These are phyloP conservation scores for Vitis hybrid DNA, from an alignment of 177 flowering plant genomes.

Conservation along the genomic window DNA sequence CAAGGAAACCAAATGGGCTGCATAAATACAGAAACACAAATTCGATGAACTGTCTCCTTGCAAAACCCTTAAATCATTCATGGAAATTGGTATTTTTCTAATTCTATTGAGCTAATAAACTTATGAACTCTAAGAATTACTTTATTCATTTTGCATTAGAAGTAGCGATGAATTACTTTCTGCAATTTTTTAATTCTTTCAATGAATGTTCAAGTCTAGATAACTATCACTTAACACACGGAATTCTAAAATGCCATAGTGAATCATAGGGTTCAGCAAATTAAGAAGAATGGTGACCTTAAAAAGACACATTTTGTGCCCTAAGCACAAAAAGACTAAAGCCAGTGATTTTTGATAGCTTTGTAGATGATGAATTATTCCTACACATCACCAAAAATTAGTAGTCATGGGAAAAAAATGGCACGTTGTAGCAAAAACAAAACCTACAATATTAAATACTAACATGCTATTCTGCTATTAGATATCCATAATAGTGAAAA, in stretches of 20 bases:
- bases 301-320: no score
- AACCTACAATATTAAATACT: not conserved
- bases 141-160: not conserved
- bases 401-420: not conserved
- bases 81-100: not conserved
- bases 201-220: not conserved
- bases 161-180: not conserved
- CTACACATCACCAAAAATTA: not conserved
- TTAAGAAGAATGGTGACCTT: no score
- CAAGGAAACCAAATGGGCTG: not conserved
- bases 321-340: no score
- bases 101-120: not conserved
- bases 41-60: not conserved
- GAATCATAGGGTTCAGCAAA: no score
- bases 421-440: not conserved
- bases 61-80: not conserved
- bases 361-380: no score
- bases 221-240: not conserved
- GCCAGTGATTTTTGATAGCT: no score
- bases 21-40: not conserved
- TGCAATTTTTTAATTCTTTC: not conserved
- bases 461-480: not conserved
- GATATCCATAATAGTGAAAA: slow-evolving; percentile 2
- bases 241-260: not conserved
- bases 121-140: not conserved